Conservation (phyloP, 257 asterid genomes). For the Solanum dulcamara region DNA sequence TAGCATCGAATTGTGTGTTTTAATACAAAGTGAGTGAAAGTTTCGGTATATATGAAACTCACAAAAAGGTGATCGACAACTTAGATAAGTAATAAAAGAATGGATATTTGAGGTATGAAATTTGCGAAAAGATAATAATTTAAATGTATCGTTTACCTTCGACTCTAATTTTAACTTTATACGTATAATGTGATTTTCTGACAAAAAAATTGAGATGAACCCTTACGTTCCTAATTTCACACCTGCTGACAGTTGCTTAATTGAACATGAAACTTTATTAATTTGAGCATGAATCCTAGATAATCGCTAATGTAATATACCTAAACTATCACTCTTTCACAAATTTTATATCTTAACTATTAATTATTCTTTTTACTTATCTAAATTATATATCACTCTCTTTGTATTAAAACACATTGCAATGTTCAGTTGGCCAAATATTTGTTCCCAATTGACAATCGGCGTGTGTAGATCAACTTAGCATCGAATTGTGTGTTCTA, state of each 20-base stretch:
- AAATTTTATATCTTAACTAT: neutral
- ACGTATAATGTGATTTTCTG: too few species aligned
- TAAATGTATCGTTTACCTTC: too few species aligned
- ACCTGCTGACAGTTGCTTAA: neutral
- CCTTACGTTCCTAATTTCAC: neutral
- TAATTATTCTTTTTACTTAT: neutral
- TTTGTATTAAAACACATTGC: neutral
- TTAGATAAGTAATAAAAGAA: neutral
- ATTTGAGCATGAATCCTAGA: neutral
- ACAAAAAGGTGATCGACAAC: neutral
- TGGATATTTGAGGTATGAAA: too few species aligned
- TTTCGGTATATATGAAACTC: neutral
- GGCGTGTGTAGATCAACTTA: neutral
- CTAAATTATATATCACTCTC: neutral
- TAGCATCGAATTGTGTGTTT: neutral
- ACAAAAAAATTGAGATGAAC: neutral
- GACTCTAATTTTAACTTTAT: too few species aligned
- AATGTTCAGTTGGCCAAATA: neutral
- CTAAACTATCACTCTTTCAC: neutral
- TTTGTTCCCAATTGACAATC: too few species aligned
- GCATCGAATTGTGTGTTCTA: neutral
- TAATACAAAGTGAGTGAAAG: neutral
- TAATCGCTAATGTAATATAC: neutral
- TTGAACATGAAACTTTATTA: neutral
- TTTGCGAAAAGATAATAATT: too few species aligned